Base-by-base conservation (phyloP, 2,329 filamentous ascomycete genomes). In the Aspergillus ochraceus region DNA sequence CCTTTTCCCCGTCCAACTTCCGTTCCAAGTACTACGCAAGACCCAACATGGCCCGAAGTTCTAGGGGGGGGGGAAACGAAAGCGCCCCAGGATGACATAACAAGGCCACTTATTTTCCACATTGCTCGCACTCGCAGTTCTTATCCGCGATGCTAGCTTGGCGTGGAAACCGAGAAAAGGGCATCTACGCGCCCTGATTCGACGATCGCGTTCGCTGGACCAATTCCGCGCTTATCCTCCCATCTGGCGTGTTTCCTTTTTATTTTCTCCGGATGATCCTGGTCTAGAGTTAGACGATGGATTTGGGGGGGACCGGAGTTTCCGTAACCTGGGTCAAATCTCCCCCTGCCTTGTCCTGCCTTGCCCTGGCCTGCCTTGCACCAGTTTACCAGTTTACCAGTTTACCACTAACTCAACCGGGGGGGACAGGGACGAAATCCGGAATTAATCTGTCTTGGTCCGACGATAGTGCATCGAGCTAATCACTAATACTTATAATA, bases 101-200 rank as follows among this genome's bases (percentile, higher is more conserved):
- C 52, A 42, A 42, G 14, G 17, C 30, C 54, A 24, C 36, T 42
- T n/a, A 46, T 10, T 22, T 46, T 4, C 6, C 42, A 19, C 20
- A 46, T 46, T n/a, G 42, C 32, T 12, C 32, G 30, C 30, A n/a
- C 45, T 47, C 45, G 45, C 45, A 47, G 45, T 58, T 59, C 56
- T 64, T 57, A 60, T 57, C 56, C 61, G 57, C 52, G 59, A 57
- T 57, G 57, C 26, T 29, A 42, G n/a, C 68, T 69, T 68, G 66
- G 69, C 69, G 60, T 59, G 57, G 60, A 67, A 64, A 61, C 60
- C 54, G 60, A 66, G 6, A 14, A 42, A 59, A 64, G 61, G 51
- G 59, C 62, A 56, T 62, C 52, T 57, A 68, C 66, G 64, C 67
- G 62, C 65, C 61, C 49, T 71, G 65, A 72, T 70, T 71, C 64